Conservation (phyloP, 139 green algal species). For the Limnomonas spitsbergensis region DNA sequence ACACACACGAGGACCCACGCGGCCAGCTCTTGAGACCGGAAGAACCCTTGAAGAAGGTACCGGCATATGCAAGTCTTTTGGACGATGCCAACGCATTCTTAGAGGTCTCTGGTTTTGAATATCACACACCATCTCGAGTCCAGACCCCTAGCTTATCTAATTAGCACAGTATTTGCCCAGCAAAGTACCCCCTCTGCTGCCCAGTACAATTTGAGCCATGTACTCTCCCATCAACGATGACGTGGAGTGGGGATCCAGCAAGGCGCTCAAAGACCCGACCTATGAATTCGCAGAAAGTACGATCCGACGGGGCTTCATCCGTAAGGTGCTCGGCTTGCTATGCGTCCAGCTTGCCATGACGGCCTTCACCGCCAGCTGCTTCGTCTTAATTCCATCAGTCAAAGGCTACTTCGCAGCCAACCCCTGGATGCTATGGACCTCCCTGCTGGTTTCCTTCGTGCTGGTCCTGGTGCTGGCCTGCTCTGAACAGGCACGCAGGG, state of each 20-base stretch:
- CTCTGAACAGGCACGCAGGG: constrained; percentile 24
- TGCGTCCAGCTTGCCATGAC: constrained; percentile 43
- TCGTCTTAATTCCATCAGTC: constrained; percentile 15
- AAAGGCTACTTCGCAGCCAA: constrained; percentile 36
- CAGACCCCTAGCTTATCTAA: no score
- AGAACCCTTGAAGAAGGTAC: no score
- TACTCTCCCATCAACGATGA: constrained; percentile 9
- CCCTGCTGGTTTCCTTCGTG: constrained; percentile 23
- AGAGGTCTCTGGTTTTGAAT: no score
- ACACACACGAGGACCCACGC: no score
- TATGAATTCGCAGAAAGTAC: constrained; percentile 1
- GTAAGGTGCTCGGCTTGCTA: constrained; percentile 48
- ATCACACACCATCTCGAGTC: no score
- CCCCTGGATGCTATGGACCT: constrained; percentile 25
- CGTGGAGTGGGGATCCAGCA: not conserved
- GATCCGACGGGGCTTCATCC: constrained; percentile 31
- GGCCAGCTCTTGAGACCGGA: no score
- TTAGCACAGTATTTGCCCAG: no score
- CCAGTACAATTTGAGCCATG: no score
- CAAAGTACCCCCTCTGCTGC: no score
- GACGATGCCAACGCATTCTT: no score
- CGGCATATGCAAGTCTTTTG: no score
- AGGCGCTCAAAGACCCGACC: not conserved
- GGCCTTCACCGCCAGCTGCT: constrained; percentile 19
- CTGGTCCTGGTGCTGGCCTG: constrained; percentile 32